Conservation (phyloP, 108 stramenopile species). For the Schizochytrium sp. region DNA sequence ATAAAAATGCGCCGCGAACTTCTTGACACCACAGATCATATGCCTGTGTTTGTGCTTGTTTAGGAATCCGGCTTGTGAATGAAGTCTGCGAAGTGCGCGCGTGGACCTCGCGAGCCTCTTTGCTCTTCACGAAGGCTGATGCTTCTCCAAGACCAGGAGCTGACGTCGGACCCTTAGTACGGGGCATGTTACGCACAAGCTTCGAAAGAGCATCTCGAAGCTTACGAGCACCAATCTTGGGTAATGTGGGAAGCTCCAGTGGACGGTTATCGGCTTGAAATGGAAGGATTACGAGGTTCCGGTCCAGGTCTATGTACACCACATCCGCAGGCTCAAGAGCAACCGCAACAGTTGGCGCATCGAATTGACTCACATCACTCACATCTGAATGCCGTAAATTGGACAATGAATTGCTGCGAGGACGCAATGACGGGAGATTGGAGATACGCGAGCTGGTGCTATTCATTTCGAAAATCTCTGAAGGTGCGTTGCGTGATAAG, state of each 20-base stretch:
- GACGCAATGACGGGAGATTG: background rate
- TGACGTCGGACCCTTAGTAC: background rate
- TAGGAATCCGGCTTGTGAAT: background rate
- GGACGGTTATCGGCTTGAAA: background rate
- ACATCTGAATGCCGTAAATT: background rate
- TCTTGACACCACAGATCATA: background rate
- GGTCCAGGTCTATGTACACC: constrained; percentile 30
- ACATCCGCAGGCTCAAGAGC: constrained; percentile 34
- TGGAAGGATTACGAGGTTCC: background rate
- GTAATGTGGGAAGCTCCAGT: background rate
- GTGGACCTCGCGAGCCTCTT: constrained; percentile 2
- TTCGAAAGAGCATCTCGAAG: background rate
- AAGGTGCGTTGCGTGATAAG: too few relatives aligned
- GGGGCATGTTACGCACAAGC: background rate
- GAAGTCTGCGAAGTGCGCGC: background rate
- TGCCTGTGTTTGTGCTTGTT: background rate
- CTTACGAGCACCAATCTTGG: background rate
- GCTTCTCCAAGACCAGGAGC: background rate
- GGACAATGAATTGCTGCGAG: constrained; percentile 22
- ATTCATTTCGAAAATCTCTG: too few relatives aligned
- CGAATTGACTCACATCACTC: background rate
- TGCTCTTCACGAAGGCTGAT: background rate
- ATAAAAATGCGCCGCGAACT: constrained; percentile 15
- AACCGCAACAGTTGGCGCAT: background rate
- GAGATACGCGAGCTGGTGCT: background rate